Base-by-base conservation (phyloP, 2,329 filamentous ascomycete genomes). In the Pseudogymnoascus sp. region DNA sequence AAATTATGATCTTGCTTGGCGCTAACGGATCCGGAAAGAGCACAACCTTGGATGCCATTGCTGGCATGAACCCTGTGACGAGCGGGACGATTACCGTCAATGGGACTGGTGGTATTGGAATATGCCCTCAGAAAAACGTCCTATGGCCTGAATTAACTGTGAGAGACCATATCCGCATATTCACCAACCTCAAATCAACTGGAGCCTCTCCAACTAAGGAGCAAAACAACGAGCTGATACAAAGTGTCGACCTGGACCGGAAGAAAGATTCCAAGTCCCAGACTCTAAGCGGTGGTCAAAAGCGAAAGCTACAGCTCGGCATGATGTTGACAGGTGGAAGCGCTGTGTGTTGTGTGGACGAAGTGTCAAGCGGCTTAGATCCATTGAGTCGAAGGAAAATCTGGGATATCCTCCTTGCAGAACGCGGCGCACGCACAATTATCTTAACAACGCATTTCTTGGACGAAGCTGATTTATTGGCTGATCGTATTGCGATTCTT, bases 251-350 rank as follows among this genome's bases (percentile, higher is more conserved):
- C 72, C 81, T 97, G 1, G 82, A 82, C 22, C 81, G 85, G 61
- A 97, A 97, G 76, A 78, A 86, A 41, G 83, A 85, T 37, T 89
- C 92, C 0, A 79, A 82, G 65, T 84, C 91, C 0, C 87, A 86
- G 71, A 96, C 91, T 0, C 79, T 97, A 0, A 96, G 91, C 2
- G 93, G 93, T 7, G 93, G 93, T 0, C 93, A 97, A 74, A 96
- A 96, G 77, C 82, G 93, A 61, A 97, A 97, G 74, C 81, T 96
- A 6, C 93, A 97, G 74, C 81, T 97, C 2, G 92, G 91, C 4
- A 93, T 96, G 86, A 96, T 96, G 91, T 86, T 97, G 69, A 96
- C 91, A 2, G 93, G 93, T 65, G 92, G 91, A 10, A 93, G 89
- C 66, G 86, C 86, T 24, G 88, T 97, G 0, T 96, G 93, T 76